Conservation (phyloP, 2,329 filamentous ascomycete genomes). For the Fonsecaea multimorphosa region DNA sequence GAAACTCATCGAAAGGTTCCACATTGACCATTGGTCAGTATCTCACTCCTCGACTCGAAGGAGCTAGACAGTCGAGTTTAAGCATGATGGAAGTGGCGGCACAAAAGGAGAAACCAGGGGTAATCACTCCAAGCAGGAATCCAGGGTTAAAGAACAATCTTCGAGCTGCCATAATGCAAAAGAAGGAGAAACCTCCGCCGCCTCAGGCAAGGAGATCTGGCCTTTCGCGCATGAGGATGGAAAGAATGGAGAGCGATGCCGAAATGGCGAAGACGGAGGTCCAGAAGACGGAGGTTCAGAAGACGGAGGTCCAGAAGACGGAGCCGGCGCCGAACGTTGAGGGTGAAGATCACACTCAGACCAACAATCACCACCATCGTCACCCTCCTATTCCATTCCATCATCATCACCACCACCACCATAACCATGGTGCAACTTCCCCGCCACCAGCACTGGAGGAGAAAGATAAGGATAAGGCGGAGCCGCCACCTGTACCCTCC, state of each 20-base stretch:
- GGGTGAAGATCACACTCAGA: constrained; percentile 1
- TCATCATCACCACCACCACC: constrained; percentile 21
- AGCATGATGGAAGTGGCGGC: constrained; percentile 80
- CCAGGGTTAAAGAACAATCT: constrained; percentile 39
- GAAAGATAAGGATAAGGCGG: constrained; percentile 20
- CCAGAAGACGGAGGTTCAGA: constrained; percentile 3
- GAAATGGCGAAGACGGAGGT: constrained; percentile 27
- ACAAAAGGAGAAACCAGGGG: constrained; percentile 80
- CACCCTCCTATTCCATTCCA: constrained; percentile 20
- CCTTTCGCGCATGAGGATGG: constrained; percentile 29
- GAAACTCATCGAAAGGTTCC: constrained; percentile 43
- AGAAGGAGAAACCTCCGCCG: constrained; percentile 39
- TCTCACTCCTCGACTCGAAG: constrained; percentile 57
- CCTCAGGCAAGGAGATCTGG: constrained; percentile 42
- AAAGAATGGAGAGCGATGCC: constrained; percentile 25
- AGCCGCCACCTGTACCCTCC: constrained; percentile 27
- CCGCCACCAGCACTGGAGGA: not conserved
- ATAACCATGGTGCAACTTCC: constrained; percentile 14
- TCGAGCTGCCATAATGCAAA: constrained; percentile 34
- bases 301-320: constrained; percentile 8
- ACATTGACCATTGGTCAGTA: constrained; percentile 38
- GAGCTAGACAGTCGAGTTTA: constrained; percentile 72
- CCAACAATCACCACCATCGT: constrained; percentile 18
- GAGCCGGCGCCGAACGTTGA: constrained; percentile 9
- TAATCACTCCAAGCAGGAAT: constrained; percentile 75